These are phyloP conservation scores for Ascochyta koolunga DNA, from an alignment of 2,329 filamentous ascomycete species.

Conservation along the genomic window DNA sequence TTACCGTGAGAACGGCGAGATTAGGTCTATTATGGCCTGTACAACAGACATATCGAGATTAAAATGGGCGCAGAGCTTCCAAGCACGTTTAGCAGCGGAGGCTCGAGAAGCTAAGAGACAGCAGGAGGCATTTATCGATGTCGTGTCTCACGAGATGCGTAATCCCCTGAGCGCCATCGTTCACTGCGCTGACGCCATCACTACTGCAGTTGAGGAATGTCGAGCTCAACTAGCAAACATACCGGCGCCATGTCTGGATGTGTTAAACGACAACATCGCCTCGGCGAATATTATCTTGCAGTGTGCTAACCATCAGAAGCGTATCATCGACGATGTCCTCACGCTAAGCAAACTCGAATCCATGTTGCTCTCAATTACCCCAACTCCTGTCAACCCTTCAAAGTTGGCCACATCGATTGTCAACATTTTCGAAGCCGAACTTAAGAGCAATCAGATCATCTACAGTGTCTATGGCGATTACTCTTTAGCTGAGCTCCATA, in stretches of 20 bases:
- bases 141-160: constrained; percentile 53
- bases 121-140: constrained; percentile 50
- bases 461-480: constrained; percentile 43
- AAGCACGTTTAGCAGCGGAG: constrained; percentile 46
- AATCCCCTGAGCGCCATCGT: constrained; percentile 54
- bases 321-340: constrained; percentile 56
- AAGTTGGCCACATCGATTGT: constrained; percentile 46
- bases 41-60: constrained; percentile 49
- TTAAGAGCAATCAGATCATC: constrained; percentile 40
- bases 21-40: constrained; percentile 46
- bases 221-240: constrained; percentile 28
- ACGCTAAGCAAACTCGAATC: constrained; percentile 55
- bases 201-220: constrained; percentile 43
- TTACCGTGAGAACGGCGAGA: constrained; percentile 37
- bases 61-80: constrained; percentile 49
- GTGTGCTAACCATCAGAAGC: constrained; percentile 55
- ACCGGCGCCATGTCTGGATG: constrained; percentile 31
- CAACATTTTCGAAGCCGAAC: constrained; percentile 48
- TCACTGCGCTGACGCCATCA: constrained; percentile 53
- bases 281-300: constrained; percentile 53
- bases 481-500: constrained; percentile 43
- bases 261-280: constrained; percentile 39
- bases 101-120: constrained; percentile 49
- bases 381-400: constrained; percentile 46
- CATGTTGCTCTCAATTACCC: constrained; percentile 51